Base-by-base conservation (phyloP, 768 basidiomycete genomes). In the Russula brevipes region DNA sequence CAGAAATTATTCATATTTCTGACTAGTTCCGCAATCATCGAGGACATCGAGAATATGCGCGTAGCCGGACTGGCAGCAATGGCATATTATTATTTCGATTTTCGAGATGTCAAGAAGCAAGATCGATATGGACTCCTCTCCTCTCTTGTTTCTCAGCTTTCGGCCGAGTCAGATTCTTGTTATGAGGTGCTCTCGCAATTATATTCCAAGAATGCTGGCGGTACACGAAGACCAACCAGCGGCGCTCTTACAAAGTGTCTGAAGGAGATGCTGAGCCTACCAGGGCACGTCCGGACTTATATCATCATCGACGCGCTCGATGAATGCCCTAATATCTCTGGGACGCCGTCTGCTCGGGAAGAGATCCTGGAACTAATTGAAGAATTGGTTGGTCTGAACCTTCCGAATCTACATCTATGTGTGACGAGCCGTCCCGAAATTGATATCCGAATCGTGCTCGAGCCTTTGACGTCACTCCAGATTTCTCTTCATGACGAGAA, bases 371-470 rank as follows among this genome's bases (percentile, higher is more conserved):
- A 35, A 5, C 50, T 51, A 7, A 5, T 51, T 9, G 9, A 51
- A 35, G 50, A 35, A 10, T 33, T 51, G 8, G 50, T 51, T n/a
- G 9, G 17, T n/a, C 10, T 51, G 8, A n/a, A 35, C 1, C 33
- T 51, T 51, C 17, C 50, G 16, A 51, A 51, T 17, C 4, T 51
- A 33, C 38, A 39, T 49, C 12, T 49, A 0, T 49, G 47, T 6
- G 47, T 49, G 47, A 31, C 63, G 0, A 64, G 63, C 10, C 58
- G 63, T 2, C 63, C 24, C 24, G 24, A 24, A 24, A 24, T 24
- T 24, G 24, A 24, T 24, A 24, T 39, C 7, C 38, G 38, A 39
- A 39, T 12, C 8, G 38, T 5, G 9, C 38, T 39, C 8, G 38
- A 39, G 9, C 38, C 38, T 8, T 39, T 39, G 38, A 39, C 38